phyloP scores from a whole-genome alignment of 2,329 filamentous ascomycete species.

The Scedosporium aurantiacum region DNA sequence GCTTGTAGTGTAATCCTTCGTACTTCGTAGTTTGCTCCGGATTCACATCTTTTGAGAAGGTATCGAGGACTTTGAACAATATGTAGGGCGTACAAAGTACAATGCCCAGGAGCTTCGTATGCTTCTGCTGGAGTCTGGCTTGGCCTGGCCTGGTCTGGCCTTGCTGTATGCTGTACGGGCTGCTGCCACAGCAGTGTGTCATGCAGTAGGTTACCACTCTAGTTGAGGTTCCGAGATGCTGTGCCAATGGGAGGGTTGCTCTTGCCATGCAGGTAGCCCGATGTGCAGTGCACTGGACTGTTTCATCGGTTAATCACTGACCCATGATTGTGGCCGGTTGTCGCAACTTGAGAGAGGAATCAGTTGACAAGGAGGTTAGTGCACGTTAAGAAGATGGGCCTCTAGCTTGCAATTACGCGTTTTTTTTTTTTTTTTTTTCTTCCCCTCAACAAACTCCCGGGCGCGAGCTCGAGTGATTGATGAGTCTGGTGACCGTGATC shows the following conservation, averaged over 20 bases:
- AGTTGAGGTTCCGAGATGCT: not conserved
- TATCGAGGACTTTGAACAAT: not conserved
- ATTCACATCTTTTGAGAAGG: not conserved
- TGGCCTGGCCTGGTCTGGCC: not conserved
- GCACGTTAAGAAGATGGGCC: not conserved
- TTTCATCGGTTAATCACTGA: conserved; percentile 2
- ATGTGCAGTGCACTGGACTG: not conserved
- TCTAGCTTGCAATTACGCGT: not conserved
- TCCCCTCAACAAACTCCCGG: no score
- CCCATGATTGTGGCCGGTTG: not conserved
- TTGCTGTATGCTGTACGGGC: not conserved
- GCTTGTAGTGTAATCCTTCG: no score
- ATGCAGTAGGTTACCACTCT: not conserved
- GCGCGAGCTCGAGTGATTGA: no score
- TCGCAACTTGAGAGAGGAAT: not conserved
- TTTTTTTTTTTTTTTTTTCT: no score
- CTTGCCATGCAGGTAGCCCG: not conserved
- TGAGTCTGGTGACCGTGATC: no score
- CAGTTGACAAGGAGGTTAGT: not conserved
- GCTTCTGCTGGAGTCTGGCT: not conserved
- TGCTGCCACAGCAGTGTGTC: not conserved
- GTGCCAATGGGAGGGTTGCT: not conserved
- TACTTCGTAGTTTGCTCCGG: no score
- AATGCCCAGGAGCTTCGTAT: not conserved
- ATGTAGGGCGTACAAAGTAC: not conserved